A percentile compares a stretch with the other conserved stretches of the same genome.
phyloP scores from a whole-genome alignment of 805 yeast genomes.

The Cyberlindnera meyerae region DNA sequence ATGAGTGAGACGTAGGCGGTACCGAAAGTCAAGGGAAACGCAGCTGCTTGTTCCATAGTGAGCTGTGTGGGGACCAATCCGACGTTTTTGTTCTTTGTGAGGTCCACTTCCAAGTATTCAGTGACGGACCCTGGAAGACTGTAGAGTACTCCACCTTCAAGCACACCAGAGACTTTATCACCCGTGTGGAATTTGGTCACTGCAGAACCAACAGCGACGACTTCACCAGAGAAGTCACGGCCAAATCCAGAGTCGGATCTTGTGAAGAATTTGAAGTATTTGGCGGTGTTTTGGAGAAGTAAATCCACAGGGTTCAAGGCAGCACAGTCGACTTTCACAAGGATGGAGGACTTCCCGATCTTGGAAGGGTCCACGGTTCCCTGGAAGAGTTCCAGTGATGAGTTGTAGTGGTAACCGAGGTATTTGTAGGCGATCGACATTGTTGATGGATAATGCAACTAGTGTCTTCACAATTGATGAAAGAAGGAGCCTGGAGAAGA shows the following conservation, averaged over 20 bases:
- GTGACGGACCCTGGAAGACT: constrained; percentile 37
- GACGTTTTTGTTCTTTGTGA: constrained; percentile 29
- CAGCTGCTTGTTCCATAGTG: constrained; percentile 48
- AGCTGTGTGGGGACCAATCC: constrained; percentile 39
- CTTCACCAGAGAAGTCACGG: constrained; percentile 49
- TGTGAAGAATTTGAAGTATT: constrained; percentile 26
- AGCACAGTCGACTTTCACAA: constrained; percentile 43
- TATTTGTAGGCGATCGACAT: no score
- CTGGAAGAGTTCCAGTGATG: no score
- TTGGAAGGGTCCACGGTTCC: no score
- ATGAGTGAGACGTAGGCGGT: constrained; percentile 48
- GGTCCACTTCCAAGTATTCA: constrained; percentile 41
- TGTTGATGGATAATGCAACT: no score
- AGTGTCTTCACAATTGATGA: no score
- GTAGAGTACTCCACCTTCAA: constrained; percentile 17
- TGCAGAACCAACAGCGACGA: constrained; percentile 43
- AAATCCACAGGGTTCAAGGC: constrained; percentile 58
- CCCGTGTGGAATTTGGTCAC: constrained; percentile 41
- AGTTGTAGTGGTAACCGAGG: no score
- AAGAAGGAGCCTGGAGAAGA: no score
- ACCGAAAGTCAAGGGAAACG: constrained; percentile 58
- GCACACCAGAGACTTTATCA: constrained; percentile 48
- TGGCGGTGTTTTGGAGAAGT: constrained; percentile 33
- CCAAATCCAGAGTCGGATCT: constrained; percentile 36
- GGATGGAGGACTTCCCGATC: constrained; percentile 27